phyloP scores from a whole-genome alignment of 495 filamentous ascomycete genomes.

The Entonaema liquescens region DNA sequence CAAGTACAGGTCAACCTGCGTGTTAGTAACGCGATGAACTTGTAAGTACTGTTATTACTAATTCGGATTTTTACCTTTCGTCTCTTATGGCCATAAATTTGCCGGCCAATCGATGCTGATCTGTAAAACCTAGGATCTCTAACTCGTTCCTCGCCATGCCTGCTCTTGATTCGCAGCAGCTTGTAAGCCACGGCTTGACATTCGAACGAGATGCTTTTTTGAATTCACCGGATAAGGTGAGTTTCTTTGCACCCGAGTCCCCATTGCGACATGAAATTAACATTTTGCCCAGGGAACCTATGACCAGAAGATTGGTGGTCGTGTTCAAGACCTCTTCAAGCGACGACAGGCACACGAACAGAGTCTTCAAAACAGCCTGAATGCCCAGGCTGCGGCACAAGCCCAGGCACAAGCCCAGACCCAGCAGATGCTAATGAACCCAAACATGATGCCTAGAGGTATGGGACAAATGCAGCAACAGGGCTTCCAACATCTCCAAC shows the following conservation, averaged over 20 bases:
- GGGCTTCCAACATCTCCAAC: conserved; percentile 58
- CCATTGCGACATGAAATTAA: conserved; percentile 27
- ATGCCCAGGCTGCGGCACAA: conserved; percentile 43
- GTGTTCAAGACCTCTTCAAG: conserved; percentile 49
- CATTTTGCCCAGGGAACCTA: conserved; percentile 46
- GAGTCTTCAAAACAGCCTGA: conserved; percentile 53
- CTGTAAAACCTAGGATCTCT: conserved; percentile 46
- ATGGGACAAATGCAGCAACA: conserved; percentile 53
- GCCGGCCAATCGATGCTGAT: conserved; percentile 15
- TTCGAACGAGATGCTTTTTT: conserved; percentile 56
- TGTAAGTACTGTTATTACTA: conserved; percentile 41
- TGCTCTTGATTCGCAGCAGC: conserved; percentile 40
- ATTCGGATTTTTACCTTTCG: not conserved
- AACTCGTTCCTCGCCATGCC: conserved; percentile 54
- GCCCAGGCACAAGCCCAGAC: conserved; percentile 49
- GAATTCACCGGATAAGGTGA: conserved; percentile 54
- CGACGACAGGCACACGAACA: conserved; percentile 54
- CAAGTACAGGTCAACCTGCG: conserved; percentile 42
- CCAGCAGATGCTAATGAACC: conserved; percentile 57
- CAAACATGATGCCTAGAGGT: conserved; percentile 51
- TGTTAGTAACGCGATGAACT: conserved; percentile 45
- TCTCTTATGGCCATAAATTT: not conserved
- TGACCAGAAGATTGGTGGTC: conserved; percentile 45
- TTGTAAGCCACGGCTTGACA: conserved; percentile 45
- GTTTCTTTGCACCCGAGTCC: conserved; percentile 7